Conservation (phyloP, 1,284 basidiomycete genomes). For the Boletellus dicymbophilus region DNA sequence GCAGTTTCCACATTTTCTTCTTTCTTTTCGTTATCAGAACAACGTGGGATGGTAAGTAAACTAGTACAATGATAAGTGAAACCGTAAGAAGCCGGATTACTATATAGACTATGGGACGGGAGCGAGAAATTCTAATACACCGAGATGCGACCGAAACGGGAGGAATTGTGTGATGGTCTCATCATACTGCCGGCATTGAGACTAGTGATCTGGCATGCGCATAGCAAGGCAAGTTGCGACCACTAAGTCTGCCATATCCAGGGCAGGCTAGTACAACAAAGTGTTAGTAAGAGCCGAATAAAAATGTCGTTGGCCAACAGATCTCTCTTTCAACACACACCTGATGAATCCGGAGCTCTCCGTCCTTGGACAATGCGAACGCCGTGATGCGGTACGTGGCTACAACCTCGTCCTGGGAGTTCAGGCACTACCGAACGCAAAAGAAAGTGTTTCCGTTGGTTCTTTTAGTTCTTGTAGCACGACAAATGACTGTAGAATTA, state of each 20-base stretch:
- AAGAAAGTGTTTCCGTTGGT: no score
- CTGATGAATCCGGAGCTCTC: conserved; percentile 33
- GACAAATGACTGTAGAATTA: no score
- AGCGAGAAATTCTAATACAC: neutral
- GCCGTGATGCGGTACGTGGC: conserved; percentile 34
- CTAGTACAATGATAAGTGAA: no score
- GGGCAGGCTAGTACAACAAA: conserved; percentile 15
- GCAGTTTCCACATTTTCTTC: no score
- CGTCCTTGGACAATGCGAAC: conserved; percentile 33
- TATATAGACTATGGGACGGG: no score
- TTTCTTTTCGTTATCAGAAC: no score
- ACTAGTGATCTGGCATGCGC: conserved; percentile 31
- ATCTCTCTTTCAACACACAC: conserved; percentile 24
- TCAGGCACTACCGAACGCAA: conserved; percentile 23
- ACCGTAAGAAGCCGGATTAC: no score
- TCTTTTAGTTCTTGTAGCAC: no score
- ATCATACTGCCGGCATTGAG: neutral
- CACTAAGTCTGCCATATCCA: conserved; percentile 28
- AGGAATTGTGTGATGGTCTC: no score
- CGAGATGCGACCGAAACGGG: no score
- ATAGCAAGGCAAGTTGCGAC: conserved; percentile 35
- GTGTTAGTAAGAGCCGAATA: neutral
- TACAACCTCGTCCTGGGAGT: conserved; percentile 23
- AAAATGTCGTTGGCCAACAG: no score
- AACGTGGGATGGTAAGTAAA: no score